Evolutionary conservation across 2,329 filamentous ascomycete genomes (phyloP), one percentile per base, ranked within the genome.

Genomic region (Zymoseptoria brevis): DNA sequence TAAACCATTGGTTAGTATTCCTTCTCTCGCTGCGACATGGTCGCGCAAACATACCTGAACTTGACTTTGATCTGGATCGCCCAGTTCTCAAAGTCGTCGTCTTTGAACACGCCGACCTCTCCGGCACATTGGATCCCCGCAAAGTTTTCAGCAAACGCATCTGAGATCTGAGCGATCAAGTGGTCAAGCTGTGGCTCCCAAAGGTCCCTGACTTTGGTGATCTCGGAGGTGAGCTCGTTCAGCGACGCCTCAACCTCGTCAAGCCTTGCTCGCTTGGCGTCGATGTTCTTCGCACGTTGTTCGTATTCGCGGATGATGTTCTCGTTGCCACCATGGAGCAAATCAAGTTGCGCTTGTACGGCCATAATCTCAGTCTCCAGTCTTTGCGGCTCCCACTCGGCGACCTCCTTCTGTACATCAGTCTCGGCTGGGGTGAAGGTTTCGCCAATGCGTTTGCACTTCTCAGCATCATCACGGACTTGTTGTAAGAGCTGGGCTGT

Each of bases 121-220:
- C 94, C 94, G 4, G 92, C 92, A 73, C 94, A 97, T 65, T 87
- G 90, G 71, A 99, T 97, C 72, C 93, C 87, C 69, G 90, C 85
- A 73, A 99, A 97, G 69, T 96, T 97, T 73, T 93, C 87, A 5
- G 88, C 85, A 74, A 99, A 99, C 0, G 92, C 92, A 54, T 90
- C 85, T 71, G 90, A 96, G 75, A 99, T 96, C 69, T 86, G 85
- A 19, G 78, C 77, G 49, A 96, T 82, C 2, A 99, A 81, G 21
- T 78, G 80, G 66, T 97, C 92, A 2, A 99, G 80, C 67, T 82
- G 77, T 0, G 91, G 91, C 74, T 97, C 94, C 89, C 91, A 99
- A 63, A 83, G 79, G 16, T 78, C 77, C 67, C 87, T 86, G 57
- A 96, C 75, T 45, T 84, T 80, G 0, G 77, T 74, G 62, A 96